Percentiles rank a stretch among this genome's conserved stretches.
Evolutionary conservation across 83 land plant genomes (phyloP).

Genomic region (Larix sibirica): DNA sequence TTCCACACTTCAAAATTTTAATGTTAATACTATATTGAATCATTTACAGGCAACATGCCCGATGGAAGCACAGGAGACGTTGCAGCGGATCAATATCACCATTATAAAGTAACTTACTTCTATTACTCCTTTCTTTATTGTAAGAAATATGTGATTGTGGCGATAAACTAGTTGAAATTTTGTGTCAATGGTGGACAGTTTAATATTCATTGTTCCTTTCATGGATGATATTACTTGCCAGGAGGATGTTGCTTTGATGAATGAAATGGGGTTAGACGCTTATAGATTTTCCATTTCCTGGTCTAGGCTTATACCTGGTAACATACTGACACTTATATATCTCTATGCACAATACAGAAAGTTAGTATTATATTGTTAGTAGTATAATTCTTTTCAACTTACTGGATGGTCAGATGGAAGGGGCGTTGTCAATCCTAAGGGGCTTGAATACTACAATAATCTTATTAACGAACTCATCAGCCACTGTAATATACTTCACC

Average conservation of each 20-base stretch:
- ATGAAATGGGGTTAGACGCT: conserved; percentile 28
- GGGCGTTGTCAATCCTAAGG: conserved; percentile 49
- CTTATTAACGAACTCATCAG: conserved; percentile 38
- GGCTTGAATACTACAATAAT: conserved; percentile 34
- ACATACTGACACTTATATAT: neutral
- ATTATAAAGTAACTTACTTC: conserved; percentile 26
- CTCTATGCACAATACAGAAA: neutral
- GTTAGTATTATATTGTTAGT: too few relatives aligned
- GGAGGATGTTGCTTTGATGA: conserved; percentile 35
- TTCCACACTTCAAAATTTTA: too few relatives aligned
- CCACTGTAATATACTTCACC: conserved; percentile 23
- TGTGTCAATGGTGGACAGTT: too few relatives aligned
- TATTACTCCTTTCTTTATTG: neutral
- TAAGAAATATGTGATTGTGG: too few relatives aligned
- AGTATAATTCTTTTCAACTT: neutral
- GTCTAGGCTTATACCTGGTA: conserved; percentile 29
- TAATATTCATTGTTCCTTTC: too few relatives aligned
- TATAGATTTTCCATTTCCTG: conserved; percentile 38
- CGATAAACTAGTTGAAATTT: too few relatives aligned
- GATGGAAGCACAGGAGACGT: conserved; percentile 32
- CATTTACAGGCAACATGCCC: conserved; percentile 20
- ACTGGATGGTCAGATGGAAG: conserved; percentile 41
- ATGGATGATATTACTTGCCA: too few relatives aligned
- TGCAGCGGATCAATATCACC: conserved; percentile 38
- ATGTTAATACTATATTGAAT: neutral